phyloP scores from a whole-genome alignment of 371 early-diverging fungal genomes.

The Mucor sp. region DNA sequence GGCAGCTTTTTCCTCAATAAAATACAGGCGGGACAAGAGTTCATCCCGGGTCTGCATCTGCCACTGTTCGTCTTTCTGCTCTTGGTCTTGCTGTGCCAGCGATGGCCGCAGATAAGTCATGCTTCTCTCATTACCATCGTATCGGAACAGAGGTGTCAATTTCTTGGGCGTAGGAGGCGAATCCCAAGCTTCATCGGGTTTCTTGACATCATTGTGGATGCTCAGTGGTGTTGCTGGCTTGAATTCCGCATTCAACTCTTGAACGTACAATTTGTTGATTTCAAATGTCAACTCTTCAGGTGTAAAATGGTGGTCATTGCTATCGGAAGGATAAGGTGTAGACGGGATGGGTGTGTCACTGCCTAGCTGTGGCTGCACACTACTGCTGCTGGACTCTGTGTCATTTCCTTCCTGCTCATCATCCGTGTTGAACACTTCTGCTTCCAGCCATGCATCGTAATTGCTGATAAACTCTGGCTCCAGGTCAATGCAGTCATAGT shows the following conservation, averaged over 20 bases:
- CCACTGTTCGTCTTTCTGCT: not conserved
- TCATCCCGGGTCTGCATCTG: not conserved
- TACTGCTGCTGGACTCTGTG: not conserved
- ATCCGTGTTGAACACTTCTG: not conserved
- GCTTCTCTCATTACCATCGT: not conserved
- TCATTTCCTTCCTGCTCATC: not conserved
- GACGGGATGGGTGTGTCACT: not conserved
- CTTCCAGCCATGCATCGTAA: not conserved
- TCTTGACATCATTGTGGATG: not conserved
- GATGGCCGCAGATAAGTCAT: not conserved
- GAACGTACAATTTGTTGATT: slow-evolving; percentile 25
- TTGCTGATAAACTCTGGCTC: slow-evolving; percentile 41
- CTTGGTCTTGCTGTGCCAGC: not conserved
- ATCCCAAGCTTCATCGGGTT: not conserved
- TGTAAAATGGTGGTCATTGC: not conserved
- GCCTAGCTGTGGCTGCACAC: not conserved
- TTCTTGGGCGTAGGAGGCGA: not conserved
- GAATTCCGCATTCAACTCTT: slow-evolving; percentile 26
- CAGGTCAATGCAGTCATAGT: slow-evolving; percentile 38
- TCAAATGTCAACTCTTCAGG: slow-evolving; percentile 10
- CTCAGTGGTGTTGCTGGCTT: not conserved
- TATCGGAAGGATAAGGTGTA: not conserved
- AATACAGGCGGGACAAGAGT: not conserved
- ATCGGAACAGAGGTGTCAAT: not conserved
- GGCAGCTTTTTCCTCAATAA: slow-evolving; percentile 9